phyloP scores from a whole-genome alignment of 345 rosid genomes.

The Aegle marmelos region DNA sequence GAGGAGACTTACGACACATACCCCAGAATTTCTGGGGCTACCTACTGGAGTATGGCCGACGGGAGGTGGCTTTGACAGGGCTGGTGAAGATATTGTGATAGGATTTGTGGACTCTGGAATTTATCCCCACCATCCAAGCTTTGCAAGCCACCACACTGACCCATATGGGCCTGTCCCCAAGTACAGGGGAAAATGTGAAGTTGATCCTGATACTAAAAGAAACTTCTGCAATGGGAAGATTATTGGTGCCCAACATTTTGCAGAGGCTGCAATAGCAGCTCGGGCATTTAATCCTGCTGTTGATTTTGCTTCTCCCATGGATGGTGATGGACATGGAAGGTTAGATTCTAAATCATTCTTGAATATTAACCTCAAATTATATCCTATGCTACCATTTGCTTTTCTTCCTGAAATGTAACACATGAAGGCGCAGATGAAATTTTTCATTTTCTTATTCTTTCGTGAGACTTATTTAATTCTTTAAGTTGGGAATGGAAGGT shows the following conservation, averaged over 20 bases:
- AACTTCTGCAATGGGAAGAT: conserved; percentile 91
- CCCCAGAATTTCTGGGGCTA: conserved; percentile 94
- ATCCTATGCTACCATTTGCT: neutral
- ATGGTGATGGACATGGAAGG: conserved; percentile 99
- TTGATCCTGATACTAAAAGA: conserved; percentile 64
- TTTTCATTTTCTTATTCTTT: neutral
- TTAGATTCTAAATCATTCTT: conserved; percentile 21
- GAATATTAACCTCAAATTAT: neutral
- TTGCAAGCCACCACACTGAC: conserved; percentile 55
- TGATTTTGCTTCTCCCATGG: conserved; percentile 96
- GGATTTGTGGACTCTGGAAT: conserved; percentile 98
- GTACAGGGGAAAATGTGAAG: conserved; percentile 93
- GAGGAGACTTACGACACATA: conserved; percentile 88
- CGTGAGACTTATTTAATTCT: neutral
- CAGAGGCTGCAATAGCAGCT: conserved; percentile 94
- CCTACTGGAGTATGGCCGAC: conserved; percentile 99
- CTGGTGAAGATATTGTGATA: conserved; percentile 92
- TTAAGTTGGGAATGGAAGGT: neutral
- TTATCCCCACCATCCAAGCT: conserved; percentile 90
- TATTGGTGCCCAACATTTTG: conserved; percentile 98
- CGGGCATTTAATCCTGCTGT: conserved; percentile 79
- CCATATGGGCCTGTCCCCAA: conserved; percentile 85
- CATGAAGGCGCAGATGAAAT: neutral
- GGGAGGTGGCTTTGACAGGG: conserved; percentile 92
- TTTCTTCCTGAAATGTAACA: conserved; percentile 1